phyloP scores from a whole-genome alignment of 1,139 yeast genomes.

The Scheffersomyces lignicola region DNA sequence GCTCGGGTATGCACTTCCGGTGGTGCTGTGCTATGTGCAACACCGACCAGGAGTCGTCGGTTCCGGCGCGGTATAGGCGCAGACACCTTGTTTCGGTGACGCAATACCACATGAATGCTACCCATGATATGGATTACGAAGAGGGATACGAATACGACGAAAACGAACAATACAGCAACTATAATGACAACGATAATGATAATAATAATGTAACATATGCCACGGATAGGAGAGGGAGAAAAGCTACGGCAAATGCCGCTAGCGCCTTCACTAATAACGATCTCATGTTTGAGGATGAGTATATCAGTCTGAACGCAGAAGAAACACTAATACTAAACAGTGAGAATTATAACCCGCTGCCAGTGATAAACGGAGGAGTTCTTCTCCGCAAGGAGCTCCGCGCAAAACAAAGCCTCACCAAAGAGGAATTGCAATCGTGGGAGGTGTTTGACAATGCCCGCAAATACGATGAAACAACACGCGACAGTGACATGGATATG shows the following conservation, averaged over 20 bases:
- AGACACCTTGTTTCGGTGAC: conserved; percentile 4
- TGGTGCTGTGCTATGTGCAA: conserved; percentile 53
- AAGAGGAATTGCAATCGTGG: conserved; percentile 45
- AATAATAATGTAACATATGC: conserved; percentile 6
- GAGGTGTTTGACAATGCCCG: conserved; percentile 36
- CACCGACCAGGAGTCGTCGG: conserved; percentile 28
- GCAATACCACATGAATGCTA: conserved; percentile 1
- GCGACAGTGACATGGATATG: conserved; percentile 6
- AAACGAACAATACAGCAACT: conserved; percentile 11
- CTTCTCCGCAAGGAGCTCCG: conserved; percentile 36
- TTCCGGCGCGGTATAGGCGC: conserved; percentile 10
- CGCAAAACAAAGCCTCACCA: conserved; percentile 27
- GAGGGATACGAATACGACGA: not conserved
- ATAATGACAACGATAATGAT: conserved; percentile 15
- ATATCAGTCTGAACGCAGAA: not conserved
- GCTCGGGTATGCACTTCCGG: conserved; percentile 11
- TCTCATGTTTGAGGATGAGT: conserved; percentile 4
- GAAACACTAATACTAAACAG: not conserved
- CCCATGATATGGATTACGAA: not conserved
- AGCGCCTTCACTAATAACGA: not conserved
- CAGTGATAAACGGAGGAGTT: conserved; percentile 43
- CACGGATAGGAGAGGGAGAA: conserved; percentile 6
- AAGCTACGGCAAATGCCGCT: too few species aligned
- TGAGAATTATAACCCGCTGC: conserved; percentile 10
- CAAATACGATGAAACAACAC: conserved; percentile 6